A percentile compares a stretch with the other conserved stretches of the same genome.
Evolutionary conservation across 2,329 filamentous ascomycete genomes (phyloP).

Genomic region (Ophiostoma ips): DNA sequence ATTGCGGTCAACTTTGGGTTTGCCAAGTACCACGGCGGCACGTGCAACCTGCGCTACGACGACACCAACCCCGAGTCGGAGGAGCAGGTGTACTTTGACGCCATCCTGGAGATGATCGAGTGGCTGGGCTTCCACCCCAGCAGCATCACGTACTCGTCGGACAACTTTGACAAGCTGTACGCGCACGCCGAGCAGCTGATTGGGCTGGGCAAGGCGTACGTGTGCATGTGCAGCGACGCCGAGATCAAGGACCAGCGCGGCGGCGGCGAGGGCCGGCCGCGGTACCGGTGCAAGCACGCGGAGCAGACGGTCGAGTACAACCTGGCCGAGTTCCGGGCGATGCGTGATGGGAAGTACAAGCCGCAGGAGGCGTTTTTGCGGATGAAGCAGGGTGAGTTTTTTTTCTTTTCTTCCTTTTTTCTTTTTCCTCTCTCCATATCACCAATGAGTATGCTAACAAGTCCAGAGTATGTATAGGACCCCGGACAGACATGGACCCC

Average conservation of each 20-base stretch:
- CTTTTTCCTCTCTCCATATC: no score
- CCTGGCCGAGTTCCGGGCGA: constrained; percentile 69
- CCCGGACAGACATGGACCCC: background rate
- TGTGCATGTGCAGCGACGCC: constrained; percentile 73
- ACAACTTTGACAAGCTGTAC: constrained; percentile 81
- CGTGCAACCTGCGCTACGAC: constrained; percentile 33
- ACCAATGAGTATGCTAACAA: no score
- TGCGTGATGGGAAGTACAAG: constrained; percentile 85
- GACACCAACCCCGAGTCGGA: constrained; percentile 94
- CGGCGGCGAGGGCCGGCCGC: constrained; percentile 51
- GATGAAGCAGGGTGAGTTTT: constrained; percentile 65
- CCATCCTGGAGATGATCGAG: constrained; percentile 75
- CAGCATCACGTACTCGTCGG: constrained; percentile 73
- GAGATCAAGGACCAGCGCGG: constrained; percentile 82
- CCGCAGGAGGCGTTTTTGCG: constrained; percentile 72
- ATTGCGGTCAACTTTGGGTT: constrained; percentile 97
- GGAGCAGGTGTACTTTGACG: constrained; percentile 74
- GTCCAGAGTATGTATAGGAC: background rate
- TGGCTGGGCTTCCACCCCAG: constrained; percentile 78
- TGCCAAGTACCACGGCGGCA: constrained; percentile 65
- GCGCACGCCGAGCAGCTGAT: constrained; percentile 80
- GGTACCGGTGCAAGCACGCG: constrained; percentile 72
- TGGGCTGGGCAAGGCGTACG: constrained; percentile 55
- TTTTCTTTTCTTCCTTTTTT: no score
- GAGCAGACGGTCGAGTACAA: constrained; percentile 59